These are phyloP conservation scores for Ustilago lituana DNA, from an alignment of 1,284 basidiomycete species.

Conservation along the genomic window DNA sequence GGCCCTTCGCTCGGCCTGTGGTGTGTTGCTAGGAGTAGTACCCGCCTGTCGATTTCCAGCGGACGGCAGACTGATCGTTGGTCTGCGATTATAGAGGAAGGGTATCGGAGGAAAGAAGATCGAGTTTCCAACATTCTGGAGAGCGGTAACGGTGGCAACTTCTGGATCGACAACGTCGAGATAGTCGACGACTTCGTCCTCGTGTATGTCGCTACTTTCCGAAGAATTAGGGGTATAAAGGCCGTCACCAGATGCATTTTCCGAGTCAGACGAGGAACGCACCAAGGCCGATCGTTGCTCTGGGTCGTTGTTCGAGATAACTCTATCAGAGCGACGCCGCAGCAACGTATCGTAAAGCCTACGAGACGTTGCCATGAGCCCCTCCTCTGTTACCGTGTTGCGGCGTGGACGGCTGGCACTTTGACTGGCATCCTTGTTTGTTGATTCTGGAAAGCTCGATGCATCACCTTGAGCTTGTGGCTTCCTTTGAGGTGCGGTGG, in stretches of 20 bases:
- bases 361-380: slow-evolving; percentile 29
- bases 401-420: slow-evolving; percentile 9
- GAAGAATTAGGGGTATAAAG: slow-evolving; percentile 5
- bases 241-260: slow-evolving; percentile 10
- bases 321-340: slow-evolving; percentile 21
- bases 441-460: background rate
- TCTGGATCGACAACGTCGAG: slow-evolving; percentile 81
- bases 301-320: background rate
- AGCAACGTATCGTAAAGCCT: slow-evolving; percentile 27
- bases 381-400: slow-evolving; percentile 17
- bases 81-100: slow-evolving; percentile 76
- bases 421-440: background rate
- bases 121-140: slow-evolving; percentile 81
- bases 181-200: slow-evolving; percentile 57
- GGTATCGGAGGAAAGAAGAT: slow-evolving; percentile 77
- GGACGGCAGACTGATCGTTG: slow-evolving; percentile 72
- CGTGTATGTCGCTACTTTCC: slow-evolving; percentile 39
- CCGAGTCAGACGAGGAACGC: background rate
- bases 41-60: slow-evolving; percentile 8
- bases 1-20: slow-evolving; percentile 7
- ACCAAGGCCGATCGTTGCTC: slow-evolving; percentile 8
- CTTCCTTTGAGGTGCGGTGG: background rate
- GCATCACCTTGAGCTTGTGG: background rate
- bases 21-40: slow-evolving; percentile 5
- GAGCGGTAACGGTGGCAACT: slow-evolving; percentile 75